Conservation (phyloP, 768 basidiomycete genomes). For the Cubamyces lactineus region DNA sequence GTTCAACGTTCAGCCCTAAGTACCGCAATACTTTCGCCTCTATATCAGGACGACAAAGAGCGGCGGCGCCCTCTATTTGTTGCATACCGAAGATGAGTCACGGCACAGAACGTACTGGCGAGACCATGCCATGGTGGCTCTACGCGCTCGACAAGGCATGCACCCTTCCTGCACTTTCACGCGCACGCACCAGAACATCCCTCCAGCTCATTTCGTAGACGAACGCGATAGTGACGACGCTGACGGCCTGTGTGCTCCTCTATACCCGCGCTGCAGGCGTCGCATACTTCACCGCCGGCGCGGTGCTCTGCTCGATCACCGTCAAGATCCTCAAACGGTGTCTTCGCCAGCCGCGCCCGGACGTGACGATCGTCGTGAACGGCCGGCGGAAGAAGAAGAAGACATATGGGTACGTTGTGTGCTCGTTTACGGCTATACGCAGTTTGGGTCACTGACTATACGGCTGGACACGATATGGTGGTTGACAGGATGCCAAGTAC, state of each 20-base stretch:
- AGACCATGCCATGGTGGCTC: constrained; percentile 15
- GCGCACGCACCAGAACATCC: background rate
- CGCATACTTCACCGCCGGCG: constrained; percentile 61
- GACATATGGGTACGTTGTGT: constrained; percentile 63
- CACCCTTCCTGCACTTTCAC: background rate
- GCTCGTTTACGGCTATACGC: background rate
- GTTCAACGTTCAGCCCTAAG: no score
- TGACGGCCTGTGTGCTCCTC: constrained; percentile 54
- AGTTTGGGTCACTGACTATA: background rate
- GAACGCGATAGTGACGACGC: constrained; percentile 54
- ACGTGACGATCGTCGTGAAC: constrained; percentile 32
- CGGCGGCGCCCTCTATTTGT: no score
- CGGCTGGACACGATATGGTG: no score
- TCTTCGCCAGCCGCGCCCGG: constrained; percentile 69
- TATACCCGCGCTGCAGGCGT: constrained; percentile 67
- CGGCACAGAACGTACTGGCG: no score
- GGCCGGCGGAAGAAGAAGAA: constrained; percentile 50
- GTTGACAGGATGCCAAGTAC: constrained; percentile 80
- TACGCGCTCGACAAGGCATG: constrained; percentile 22
- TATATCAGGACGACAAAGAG: no score
- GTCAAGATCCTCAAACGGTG: constrained; percentile 64
- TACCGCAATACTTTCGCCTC: no score
- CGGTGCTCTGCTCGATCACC: constrained; percentile 54
- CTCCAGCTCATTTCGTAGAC: constrained; percentile 46
- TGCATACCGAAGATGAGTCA: no score